These are phyloP conservation scores for Penicillium sp. DNA, from an alignment of 2,329 filamentous ascomycete species.

Conservation along the genomic window DNA sequence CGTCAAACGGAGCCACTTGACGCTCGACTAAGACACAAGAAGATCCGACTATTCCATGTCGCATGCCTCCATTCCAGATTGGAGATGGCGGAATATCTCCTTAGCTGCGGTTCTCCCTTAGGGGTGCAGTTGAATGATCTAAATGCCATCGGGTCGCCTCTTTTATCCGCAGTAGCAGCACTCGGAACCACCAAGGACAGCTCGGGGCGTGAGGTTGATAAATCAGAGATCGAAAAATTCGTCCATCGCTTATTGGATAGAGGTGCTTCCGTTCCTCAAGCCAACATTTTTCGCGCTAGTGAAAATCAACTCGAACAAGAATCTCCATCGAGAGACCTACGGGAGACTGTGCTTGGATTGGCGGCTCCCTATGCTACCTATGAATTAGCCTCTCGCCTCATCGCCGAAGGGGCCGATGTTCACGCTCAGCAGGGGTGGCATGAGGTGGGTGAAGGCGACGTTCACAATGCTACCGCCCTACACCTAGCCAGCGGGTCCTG, in stretches of 20 bases:
- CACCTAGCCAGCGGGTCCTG: neutral
- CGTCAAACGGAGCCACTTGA: neutral
- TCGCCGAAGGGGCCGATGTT: neutral
- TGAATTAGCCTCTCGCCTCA: neutral
- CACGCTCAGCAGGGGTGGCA: neutral
- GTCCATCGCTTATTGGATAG: neutral
- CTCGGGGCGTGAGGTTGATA: neutral
- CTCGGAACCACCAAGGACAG: neutral
- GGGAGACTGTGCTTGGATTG: neutral
- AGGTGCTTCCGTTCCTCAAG: neutral
- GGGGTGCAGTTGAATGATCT: neutral
- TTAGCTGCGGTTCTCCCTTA: neutral
- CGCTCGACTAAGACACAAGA: neutral
- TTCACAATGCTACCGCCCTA: neutral
- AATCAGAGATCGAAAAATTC: neutral
- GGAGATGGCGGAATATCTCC: neutral
- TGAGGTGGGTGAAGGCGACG: neutral
- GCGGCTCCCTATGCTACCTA: neutral
- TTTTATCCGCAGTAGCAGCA: neutral
- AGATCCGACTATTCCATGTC: neutral
- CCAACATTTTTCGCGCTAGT: neutral
- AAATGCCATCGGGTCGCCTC: neutral
- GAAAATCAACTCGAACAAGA: neutral
- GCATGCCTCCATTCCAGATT: neutral
- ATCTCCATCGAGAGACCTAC: no score